Conservation (phyloP, 805 yeast species). For the Huiozyma naganishii region DNA sequence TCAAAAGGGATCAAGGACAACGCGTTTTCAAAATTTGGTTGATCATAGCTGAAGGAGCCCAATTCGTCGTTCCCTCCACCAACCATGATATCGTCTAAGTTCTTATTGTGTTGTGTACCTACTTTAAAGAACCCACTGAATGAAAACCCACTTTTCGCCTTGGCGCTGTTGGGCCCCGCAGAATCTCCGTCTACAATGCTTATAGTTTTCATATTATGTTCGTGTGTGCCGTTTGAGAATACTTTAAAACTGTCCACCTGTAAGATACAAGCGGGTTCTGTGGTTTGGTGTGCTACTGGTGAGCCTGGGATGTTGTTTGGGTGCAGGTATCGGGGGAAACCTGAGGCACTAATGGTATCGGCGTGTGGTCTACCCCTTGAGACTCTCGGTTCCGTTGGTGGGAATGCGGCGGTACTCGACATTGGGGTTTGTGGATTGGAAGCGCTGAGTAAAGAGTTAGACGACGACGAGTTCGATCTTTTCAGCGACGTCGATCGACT, state of each 20-base stretch:
- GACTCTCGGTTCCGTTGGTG: neutral
- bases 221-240: conserved; percentile 22
- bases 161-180: neutral
- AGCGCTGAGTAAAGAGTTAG: neutral
- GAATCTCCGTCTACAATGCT: conserved; percentile 8
- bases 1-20: conserved; percentile 9
- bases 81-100: neutral
- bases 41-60: neutral
- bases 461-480: conserved; percentile 6
- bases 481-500: conserved; percentile 6
- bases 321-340: conserved; percentile 5
- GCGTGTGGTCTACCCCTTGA: conserved; percentile 14
- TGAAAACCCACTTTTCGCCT: conserved; percentile 11
- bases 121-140: conserved; percentile 16
- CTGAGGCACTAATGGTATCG: conserved; percentile 18
- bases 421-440: neutral
- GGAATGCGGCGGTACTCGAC: too few relatives aligned
- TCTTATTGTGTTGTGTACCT: conserved; percentile 8
- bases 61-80: conserved; percentile 2
- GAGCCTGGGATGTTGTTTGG: neutral
- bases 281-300: neutral
- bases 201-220: conserved; percentile 19
- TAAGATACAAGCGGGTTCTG: conserved; percentile 11
- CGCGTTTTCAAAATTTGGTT: conserved; percentile 6
- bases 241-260: conserved; percentile 19